Conservation (phyloP, 257 asterid species). For the Solanum infundibuliforme region DNA sequence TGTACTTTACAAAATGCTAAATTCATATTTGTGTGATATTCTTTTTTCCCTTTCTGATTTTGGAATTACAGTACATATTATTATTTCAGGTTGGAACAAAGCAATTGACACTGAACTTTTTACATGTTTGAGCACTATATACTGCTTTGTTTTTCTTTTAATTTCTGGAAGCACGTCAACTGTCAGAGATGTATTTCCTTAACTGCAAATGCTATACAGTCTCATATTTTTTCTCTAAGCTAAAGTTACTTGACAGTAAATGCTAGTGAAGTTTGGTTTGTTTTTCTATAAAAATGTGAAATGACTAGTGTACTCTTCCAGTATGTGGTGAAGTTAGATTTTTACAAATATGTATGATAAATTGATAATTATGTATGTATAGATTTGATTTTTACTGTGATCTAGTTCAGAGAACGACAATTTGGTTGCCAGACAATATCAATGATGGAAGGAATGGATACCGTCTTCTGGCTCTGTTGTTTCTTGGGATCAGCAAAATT, state of each 20-base stretch:
- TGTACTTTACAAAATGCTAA: neutral
- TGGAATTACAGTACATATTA: neutral
- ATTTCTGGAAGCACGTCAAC: neutral
- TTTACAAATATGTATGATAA: neutral
- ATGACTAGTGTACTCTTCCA: neutral
- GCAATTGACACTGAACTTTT: neutral
- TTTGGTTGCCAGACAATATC: conserved; percentile 16
- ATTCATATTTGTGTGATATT: neutral
- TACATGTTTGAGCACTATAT: neutral
- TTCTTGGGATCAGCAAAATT: conserved; percentile 2
- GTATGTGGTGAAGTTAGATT: neutral
- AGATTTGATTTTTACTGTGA: neutral
- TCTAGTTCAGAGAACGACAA: neutral
- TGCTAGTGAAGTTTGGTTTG: neutral
- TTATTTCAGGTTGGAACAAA: neutral
- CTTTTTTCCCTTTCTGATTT: neutral
- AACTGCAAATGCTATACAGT: neutral
- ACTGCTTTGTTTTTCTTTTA: neutral
- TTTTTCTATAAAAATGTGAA: neutral
- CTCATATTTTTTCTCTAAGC: neutral
- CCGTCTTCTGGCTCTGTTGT: conserved; percentile 7
- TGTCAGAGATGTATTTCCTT: neutral
- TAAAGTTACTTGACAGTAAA: neutral
- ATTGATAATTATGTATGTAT: neutral
- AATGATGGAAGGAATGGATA: conserved; percentile 15